phyloP scores from a whole-genome alignment of 805 yeast species.

The Saturnispora mendoncae region DNA sequence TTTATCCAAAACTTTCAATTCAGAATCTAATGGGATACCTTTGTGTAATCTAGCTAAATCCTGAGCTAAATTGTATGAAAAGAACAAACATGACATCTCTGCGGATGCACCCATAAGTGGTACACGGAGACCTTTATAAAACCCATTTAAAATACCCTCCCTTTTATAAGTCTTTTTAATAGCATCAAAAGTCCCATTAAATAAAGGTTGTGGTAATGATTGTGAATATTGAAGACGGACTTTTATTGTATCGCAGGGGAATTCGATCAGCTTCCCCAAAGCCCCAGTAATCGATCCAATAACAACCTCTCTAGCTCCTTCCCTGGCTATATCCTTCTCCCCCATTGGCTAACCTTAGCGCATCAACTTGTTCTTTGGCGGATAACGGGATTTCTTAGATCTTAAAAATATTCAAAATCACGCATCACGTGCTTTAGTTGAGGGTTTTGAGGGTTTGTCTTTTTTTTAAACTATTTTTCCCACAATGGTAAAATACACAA shows the following conservation, averaged over 20 bases:
- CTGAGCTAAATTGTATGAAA: conserved; percentile 47
- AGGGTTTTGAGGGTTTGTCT: conserved; percentile 6
- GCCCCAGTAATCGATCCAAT: conserved; percentile 65
- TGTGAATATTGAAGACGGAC: conserved; percentile 74
- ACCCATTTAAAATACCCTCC: conserved; percentile 67
- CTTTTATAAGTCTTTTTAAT: conserved; percentile 47
- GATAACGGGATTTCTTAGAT: neutral
- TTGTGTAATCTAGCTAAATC: conserved; percentile 26
- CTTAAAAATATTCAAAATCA: neutral
- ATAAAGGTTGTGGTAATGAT: conserved; percentile 42
- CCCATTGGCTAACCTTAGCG: neutral
- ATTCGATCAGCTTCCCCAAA: conserved; percentile 75
- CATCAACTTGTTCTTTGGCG: neutral
- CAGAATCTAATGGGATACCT: conserved; percentile 15
- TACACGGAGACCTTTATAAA: conserved; percentile 70
- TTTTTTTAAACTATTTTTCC: neutral
- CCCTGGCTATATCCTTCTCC: conserved; percentile 16
- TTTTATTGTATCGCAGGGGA: conserved; percentile 88
- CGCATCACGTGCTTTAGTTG: conserved; percentile 7
- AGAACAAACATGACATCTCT: conserved; percentile 75
- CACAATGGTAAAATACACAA: neutral
- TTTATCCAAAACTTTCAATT: conserved; percentile 22
- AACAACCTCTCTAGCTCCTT: conserved; percentile 33
- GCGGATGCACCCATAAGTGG: conserved; percentile 88
- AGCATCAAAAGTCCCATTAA: conserved; percentile 56